A percentile compares a stretch with the other conserved stretches of the same genome.
These are phyloP conservation scores for Lentinula lateritia DNA, from an alignment of 768 basidiomycete genomes.

Conservation along the genomic window DNA sequence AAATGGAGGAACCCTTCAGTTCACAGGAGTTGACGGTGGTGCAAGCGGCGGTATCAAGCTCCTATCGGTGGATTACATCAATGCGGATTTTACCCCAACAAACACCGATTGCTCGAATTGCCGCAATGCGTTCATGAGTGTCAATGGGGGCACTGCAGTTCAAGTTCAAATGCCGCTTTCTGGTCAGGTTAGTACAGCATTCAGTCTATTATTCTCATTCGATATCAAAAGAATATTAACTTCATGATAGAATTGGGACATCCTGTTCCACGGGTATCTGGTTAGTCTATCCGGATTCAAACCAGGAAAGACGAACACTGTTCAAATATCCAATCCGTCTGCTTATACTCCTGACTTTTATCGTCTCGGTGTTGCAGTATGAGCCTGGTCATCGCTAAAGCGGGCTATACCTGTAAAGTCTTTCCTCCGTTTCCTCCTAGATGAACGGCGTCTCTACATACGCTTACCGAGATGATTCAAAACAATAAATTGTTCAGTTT, in stretches of 20 bases:
- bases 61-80: slow-evolving; percentile 41
- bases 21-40: slow-evolving; percentile 37
- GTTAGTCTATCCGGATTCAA: slow-evolving; percentile 37
- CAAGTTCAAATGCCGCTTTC: slow-evolving; percentile 44
- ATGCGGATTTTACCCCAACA: slow-evolving; percentile 35
- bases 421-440: too few relatives aligned
- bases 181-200: slow-evolving; percentile 30
- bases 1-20: slow-evolving; percentile 36
- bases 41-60: slow-evolving; percentile 35
- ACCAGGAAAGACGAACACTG: slow-evolving; percentile 37
- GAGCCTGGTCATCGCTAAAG: background rate
- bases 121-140: slow-evolving; percentile 39
- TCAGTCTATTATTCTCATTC: background rate
- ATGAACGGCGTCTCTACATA: too few relatives aligned
- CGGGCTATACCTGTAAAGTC: background rate
- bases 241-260: slow-evolving; percentile 37
- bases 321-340: slow-evolving; percentile 37
- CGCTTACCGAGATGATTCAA: too few relatives aligned
- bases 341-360: slow-evolving; percentile 38
- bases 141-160: slow-evolving; percentile 37
- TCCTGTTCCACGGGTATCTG: slow-evolving; percentile 33
- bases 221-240: background rate
- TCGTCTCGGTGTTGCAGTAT: slow-evolving; percentile 28
- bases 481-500: too few relatives aligned
- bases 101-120: slow-evolving; percentile 46